Evolutionary conservation across 2,329 filamentous ascomycete genomes (phyloP).

Genomic region (Fusarium sp.): DNA sequence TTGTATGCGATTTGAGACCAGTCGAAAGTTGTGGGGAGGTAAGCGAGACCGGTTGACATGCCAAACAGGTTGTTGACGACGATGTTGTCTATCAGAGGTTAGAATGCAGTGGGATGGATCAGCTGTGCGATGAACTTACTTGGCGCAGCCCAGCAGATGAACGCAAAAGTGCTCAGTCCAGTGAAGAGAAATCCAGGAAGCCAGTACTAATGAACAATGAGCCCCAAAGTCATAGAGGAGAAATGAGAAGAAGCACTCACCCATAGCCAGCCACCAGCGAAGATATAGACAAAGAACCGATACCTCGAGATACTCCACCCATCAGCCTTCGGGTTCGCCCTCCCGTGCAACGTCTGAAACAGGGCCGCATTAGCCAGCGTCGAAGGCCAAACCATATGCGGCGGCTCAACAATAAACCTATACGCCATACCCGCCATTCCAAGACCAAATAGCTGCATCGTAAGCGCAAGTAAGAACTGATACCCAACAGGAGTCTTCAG

Average conservation of each 20-base stretch:
- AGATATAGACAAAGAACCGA: not conserved
- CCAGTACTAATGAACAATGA: not conserved
- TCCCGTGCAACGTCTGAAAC: not conserved
- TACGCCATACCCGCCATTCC: slow-evolving; percentile 6
- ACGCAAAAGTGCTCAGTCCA: not conserved
- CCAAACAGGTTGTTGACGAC: not conserved
- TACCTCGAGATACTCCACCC: not conserved
- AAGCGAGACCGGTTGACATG: not conserved
- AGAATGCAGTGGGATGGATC: not conserved
- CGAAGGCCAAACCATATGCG: not conserved
- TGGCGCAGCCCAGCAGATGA: not conserved
- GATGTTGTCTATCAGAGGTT: not conserved
- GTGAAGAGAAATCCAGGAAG: not conserved
- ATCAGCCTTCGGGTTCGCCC: not conserved
- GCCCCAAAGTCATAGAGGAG: rapidly evolving
- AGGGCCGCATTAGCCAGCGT: not conserved
- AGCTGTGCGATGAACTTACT: not conserved
- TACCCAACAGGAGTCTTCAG: not conserved
- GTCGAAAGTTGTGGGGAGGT: not conserved
- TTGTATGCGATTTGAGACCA: slow-evolving; percentile 5
- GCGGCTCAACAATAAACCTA: not conserved
- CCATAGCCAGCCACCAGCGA: not conserved
- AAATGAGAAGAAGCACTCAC: not conserved
- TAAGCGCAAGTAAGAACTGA: not conserved
- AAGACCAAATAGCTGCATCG: not conserved